These are phyloP conservation scores for Lumnitzera racemosa DNA, from an alignment of 345 rosid genomes.

Conservation along the genomic window DNA sequence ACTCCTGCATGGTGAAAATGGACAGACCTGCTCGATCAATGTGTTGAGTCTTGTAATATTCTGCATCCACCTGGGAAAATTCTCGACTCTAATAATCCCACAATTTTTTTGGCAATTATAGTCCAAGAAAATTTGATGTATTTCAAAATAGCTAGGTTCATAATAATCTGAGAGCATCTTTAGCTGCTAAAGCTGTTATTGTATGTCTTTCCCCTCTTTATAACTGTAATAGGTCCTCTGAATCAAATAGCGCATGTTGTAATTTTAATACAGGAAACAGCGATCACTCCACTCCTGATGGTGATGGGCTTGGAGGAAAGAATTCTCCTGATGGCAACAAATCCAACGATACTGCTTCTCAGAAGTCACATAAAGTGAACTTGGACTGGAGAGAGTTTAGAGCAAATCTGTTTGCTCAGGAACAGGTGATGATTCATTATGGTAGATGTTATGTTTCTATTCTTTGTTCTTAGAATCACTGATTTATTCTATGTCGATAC, in stretches of 20 bases:
- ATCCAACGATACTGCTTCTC: slow-evolving; percentile 44
- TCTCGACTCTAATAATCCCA: no score
- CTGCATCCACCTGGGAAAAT: no score
- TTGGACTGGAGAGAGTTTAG: slow-evolving; percentile 92
- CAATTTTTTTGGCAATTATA: no score
- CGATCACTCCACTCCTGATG: slow-evolving; percentile 38
- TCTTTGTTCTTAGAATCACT: not conserved
- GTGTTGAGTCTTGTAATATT: no score
- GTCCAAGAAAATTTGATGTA: no score
- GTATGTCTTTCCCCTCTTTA: not conserved
- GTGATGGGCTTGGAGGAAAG: slow-evolving; percentile 51
- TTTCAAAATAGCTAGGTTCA: no score
- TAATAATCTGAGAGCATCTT: no score
- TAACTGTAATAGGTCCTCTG: not conserved
- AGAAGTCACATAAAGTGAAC: slow-evolving; percentile 36
- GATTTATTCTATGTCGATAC: no score
- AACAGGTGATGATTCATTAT: slow-evolving; percentile 47
- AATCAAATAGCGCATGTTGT: not conserved
- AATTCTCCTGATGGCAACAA: slow-evolving; percentile 46
- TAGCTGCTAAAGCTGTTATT: not conserved
- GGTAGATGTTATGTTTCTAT: not conserved
- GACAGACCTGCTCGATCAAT: no score
- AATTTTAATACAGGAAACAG: slow-evolving; percentile 38
- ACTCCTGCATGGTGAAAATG: no score
- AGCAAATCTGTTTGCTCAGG: slow-evolving; percentile 60